A percentile compares a stretch with the other conserved stretches of the same genome.
Evolutionary conservation across 129 eudicot species (phyloP).

Genomic region (Erigeron canadensis): DNA sequence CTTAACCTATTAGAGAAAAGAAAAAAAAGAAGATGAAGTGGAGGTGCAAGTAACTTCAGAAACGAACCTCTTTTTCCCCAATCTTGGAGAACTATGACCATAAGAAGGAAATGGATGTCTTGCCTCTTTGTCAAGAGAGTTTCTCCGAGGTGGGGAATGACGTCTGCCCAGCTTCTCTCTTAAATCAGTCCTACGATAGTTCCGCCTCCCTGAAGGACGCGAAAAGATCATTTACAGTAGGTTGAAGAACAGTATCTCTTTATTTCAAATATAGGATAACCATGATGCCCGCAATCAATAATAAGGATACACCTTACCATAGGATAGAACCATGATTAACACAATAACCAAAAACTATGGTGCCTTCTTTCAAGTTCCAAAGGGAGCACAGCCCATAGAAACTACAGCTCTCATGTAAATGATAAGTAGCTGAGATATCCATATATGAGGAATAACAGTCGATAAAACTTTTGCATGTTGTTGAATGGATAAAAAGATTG

Average conservation of each 20-base stretch:
- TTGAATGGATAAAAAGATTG: constrained; percentile 37
- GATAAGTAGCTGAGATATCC: constrained; percentile 42
- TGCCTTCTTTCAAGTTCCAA: constrained; percentile 62
- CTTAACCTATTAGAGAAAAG: constrained; percentile 6
- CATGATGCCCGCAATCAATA: constrained; percentile 25
- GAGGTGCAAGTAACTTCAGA: constrained; percentile 11
- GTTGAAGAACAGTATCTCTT: constrained; percentile 14
- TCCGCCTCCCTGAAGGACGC: constrained; percentile 63
- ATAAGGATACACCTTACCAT: constrained; percentile 64
- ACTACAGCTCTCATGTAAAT: constrained; percentile 45
- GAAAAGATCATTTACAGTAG: constrained; percentile 22
- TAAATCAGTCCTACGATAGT: constrained; percentile 57
- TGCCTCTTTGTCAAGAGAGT: constrained; percentile 60
- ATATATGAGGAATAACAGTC: constrained; percentile 46
- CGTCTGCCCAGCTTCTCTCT: constrained; percentile 72
- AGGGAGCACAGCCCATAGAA: constrained; percentile 50
- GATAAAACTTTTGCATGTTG: constrained; percentile 43
- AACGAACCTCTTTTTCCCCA: constrained; percentile 46
- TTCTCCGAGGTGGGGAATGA: constrained; percentile 59
- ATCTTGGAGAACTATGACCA: constrained; percentile 53
- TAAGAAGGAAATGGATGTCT: constrained; percentile 43
- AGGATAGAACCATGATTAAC: constrained; percentile 53
- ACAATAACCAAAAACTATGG: constrained; percentile 47
- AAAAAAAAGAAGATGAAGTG: background rate
- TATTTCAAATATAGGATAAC: constrained; percentile 16